These are phyloP conservation scores for Rhododendron henanense DNA, from an alignment of 148 eudicot genomes.

Conservation along the genomic window DNA sequence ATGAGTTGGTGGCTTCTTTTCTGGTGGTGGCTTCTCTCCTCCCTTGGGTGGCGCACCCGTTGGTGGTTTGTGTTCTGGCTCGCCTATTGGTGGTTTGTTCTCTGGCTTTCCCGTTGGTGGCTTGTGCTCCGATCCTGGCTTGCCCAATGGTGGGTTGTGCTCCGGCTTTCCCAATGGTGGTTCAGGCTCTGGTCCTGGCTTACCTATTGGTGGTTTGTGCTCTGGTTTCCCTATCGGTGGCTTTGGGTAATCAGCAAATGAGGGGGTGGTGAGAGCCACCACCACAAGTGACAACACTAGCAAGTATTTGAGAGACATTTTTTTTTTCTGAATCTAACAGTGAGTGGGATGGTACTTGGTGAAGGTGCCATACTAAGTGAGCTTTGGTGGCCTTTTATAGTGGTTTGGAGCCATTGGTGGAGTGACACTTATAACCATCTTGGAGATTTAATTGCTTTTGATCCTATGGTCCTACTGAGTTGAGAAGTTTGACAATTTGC, in stretches of 20 bases:
- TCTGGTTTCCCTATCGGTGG: background rate
- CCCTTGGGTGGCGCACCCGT: background rate
- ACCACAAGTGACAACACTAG: constrained; percentile 1
- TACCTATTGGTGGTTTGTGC: background rate
- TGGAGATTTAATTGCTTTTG: background rate
- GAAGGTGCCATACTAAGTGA: background rate
- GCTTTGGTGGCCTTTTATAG: background rate
- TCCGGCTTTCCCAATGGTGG: background rate
- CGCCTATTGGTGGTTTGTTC: background rate
- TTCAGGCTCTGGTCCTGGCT: background rate
- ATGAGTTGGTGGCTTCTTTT: background rate
- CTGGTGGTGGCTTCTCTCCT: background rate
- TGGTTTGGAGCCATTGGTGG: background rate
- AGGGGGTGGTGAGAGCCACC: constrained; percentile 8
- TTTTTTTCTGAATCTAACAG: background rate
- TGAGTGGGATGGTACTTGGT: background rate
- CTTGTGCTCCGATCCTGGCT: background rate
- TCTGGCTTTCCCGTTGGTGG: background rate
- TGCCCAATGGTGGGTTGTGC: background rate
- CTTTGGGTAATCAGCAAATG: background rate
- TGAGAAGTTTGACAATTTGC: constrained; percentile 5
- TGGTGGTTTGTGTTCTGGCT: background rate
- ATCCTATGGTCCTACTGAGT: background rate
- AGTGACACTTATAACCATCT: background rate
- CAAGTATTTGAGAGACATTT: constrained; percentile 4